Evolutionary conservation across 2,329 filamentous ascomycete genomes (phyloP).

Genomic region (Fusarium fracticaudum): DNA sequence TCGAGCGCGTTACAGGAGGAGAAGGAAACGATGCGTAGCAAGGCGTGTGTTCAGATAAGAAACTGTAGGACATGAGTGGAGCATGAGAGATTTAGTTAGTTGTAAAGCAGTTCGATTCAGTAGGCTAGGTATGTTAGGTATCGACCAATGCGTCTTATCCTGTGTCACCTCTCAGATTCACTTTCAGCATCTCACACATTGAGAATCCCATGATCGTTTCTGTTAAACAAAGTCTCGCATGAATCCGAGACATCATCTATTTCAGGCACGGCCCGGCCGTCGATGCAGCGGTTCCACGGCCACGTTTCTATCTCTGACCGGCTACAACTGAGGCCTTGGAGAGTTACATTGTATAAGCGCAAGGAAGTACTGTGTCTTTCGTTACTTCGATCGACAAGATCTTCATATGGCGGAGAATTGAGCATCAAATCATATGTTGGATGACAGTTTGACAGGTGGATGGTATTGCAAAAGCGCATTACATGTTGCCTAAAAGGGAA

Average conservation of each 20-base stretch:
- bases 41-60: constrained; percentile 10
- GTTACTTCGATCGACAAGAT: constrained; percentile 29
- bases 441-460: neutral
- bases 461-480: neutral
- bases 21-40: constrained; percentile 12
- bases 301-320: constrained; percentile 23
- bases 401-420: constrained; percentile 25
- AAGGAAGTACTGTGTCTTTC: constrained; percentile 11
- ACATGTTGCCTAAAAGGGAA: neutral
- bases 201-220: constrained; percentile 7
- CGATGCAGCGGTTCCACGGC: constrained; percentile 13
- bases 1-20: constrained; percentile 19
- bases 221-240: constrained; percentile 3
- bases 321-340: neutral
- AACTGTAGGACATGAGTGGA: constrained; percentile 14
- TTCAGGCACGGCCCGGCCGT: constrained; percentile 12
- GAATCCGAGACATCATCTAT: constrained; percentile 7
- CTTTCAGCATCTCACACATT: neutral
- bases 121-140: constrained; percentile 39
- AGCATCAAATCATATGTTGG: neutral
- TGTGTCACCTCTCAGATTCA: constrained; percentile 5
- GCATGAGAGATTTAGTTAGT: constrained; percentile 38
- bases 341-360: constrained; percentile 2
- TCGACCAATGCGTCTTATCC: constrained; percentile 39
- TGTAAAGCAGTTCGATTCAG: constrained; percentile 45